Percentiles rank a stretch among this genome's conserved stretches.
Evolutionary conservation across 306 rosid species (phyloP).

Genomic region (Cicer judaicum): DNA sequence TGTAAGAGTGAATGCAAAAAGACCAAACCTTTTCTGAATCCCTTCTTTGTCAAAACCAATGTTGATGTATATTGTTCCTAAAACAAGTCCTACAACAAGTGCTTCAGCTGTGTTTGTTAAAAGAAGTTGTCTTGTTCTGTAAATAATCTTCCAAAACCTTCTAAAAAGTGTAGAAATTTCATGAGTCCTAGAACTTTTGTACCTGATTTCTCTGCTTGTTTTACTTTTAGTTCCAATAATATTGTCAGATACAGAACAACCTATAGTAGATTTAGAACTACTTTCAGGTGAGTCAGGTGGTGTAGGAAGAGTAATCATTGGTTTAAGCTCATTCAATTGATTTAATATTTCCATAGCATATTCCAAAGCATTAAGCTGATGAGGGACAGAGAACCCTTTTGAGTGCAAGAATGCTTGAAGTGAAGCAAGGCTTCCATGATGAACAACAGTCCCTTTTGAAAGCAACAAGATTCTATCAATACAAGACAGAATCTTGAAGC

Average conservation of each 20-base stretch:
- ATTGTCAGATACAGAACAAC: conserved; percentile 5
- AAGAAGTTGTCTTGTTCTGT: conserved; percentile 77
- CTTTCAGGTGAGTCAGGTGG: conserved; percentile 48
- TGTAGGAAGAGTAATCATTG: conserved; percentile 37
- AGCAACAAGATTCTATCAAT: conserved; percentile 72
- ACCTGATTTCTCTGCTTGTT: conserved; percentile 45
- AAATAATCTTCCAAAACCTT: conserved; percentile 85
- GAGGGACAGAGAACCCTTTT: conserved; percentile 77
- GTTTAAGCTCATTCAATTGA: conserved; percentile 52
- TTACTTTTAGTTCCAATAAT: conserved; percentile 13
- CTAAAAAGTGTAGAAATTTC: conserved; percentile 64
- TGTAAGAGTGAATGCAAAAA: conserved; percentile 88
- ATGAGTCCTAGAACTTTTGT: conserved; percentile 71
- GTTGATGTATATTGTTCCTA: conserved; percentile 90
- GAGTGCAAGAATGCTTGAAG: conserved; percentile 61
- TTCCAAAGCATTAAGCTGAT: conserved; percentile 88
- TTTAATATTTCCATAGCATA: conserved; percentile 79
- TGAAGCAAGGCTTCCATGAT: conserved; percentile 73
- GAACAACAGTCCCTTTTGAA: conserved; percentile 70
- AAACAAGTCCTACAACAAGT: conserved; percentile 80
- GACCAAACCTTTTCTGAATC: conserved; percentile 83
- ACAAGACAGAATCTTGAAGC: conserved; percentile 76
- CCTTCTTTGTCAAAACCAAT: conserved; percentile 76
- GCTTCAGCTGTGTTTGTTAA: conserved; percentile 83
- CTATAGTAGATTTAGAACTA: not conserved